phyloP scores from a whole-genome alignment of 2,329 filamentous ascomycete genomes.

The Colletotrichum theobromicola region DNA sequence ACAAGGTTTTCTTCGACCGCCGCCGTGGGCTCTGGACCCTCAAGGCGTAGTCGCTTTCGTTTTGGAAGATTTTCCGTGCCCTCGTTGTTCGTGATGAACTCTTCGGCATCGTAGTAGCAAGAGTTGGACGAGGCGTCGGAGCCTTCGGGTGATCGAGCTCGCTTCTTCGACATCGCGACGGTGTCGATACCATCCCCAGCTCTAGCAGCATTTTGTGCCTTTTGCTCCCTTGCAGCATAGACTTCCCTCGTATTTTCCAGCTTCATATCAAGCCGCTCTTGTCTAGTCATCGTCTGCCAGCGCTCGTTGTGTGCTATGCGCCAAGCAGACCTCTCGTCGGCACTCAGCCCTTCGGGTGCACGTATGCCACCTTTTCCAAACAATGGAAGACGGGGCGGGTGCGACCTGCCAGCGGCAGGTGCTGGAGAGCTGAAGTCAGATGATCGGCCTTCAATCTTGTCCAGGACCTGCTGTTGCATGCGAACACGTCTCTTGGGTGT shows the following conservation, averaged over 20 bases:
- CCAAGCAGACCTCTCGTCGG: neutral
- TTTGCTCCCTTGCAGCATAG: neutral
- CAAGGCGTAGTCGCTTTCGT: neutral
- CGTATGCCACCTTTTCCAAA: neutral
- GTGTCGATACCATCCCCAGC: neutral
- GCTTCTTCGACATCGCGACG: neutral
- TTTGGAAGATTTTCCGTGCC: no score
- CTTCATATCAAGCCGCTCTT: neutral
- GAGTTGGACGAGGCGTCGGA: neutral
- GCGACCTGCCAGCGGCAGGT: no score
- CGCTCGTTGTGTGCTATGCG: neutral
- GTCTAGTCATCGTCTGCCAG: neutral
- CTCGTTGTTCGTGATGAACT: neutral
- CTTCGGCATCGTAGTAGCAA: neutral
- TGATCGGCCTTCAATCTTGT: neutral
- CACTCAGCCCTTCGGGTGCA: neutral
- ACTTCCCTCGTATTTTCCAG: neutral
- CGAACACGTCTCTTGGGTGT: neutral
- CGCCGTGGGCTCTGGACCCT: neutral
- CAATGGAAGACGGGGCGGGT: no score
- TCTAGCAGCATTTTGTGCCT: rapidly evolving
- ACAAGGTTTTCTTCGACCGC: neutral
- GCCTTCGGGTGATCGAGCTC: neutral
- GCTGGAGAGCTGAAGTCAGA: no score
- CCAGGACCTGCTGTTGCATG: neutral